phyloP scores from a whole-genome alignment of 495 filamentous ascomycete genomes.

The Cryomyces minteri region DNA sequence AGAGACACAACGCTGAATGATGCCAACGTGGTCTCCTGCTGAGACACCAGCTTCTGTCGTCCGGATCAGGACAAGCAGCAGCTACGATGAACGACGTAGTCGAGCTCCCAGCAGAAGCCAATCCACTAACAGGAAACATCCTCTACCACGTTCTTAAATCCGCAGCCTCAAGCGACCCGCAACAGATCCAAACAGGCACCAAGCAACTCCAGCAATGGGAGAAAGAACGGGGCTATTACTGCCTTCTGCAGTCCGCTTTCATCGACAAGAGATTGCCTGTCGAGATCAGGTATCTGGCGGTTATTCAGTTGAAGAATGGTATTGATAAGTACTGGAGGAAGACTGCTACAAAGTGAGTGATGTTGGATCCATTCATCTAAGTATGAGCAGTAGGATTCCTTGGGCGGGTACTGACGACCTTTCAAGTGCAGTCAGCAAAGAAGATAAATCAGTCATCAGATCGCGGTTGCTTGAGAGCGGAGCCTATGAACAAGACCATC shows the following conservation, averaged over 20 bases:
- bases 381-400: background rate
- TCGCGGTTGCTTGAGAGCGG: constrained; percentile 51
- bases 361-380: background rate
- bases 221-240: constrained; percentile 50
- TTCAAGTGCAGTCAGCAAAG: constrained; percentile 38
- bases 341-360: constrained; percentile 38
- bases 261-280: constrained; percentile 54
- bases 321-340: constrained; percentile 89
- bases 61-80: too few species aligned
- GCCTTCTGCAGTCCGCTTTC: constrained; percentile 58
- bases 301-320: constrained; percentile 90
- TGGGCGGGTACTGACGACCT: background rate
- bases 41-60: too few species aligned
- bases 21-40: too few species aligned
- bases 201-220: constrained; percentile 83
- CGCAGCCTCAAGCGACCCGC: constrained; percentile 54
- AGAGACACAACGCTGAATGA: too few species aligned
- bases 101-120: too few species aligned
- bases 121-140: constrained; percentile 29
- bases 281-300: constrained; percentile 68
- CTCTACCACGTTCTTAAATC: constrained; percentile 53
- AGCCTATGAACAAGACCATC: constrained; percentile 49
- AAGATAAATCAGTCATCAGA: constrained; percentile 60
- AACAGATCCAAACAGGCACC: constrained; percentile 58
- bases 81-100: too few species aligned